These are phyloP conservation scores for Fusarium verticillioides DNA, from an alignment of 2,329 filamentous ascomycete genomes.

Conservation along the genomic window DNA sequence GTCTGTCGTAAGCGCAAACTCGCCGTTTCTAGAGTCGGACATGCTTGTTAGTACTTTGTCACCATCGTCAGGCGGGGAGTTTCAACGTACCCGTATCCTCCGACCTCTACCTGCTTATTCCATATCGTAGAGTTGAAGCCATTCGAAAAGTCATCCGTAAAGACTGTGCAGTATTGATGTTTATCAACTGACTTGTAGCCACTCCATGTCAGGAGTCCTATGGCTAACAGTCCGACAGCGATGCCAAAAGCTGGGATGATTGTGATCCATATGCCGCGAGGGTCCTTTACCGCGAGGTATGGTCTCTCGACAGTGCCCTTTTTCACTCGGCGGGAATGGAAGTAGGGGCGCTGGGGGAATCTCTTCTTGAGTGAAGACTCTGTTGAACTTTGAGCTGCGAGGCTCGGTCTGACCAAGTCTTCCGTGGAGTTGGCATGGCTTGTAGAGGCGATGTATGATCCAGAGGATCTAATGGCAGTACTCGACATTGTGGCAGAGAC, in stretches of 20 bases:
- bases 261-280: not conserved
- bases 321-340: not conserved
- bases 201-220: not conserved
- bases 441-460: not conserved
- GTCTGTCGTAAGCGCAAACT: not conserved
- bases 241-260: not conserved
- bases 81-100: not conserved
- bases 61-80: rapidly evolving
- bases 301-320: not conserved
- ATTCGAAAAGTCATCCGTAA: not conserved
- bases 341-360: not conserved
- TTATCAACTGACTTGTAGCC: not conserved
- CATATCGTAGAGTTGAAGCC: not conserved
- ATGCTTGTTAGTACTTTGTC: not conserved
- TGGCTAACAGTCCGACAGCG: not conserved
- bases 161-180: not conserved
- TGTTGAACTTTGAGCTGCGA: not conserved
- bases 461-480: not conserved
- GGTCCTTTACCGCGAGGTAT: not conserved
- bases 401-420: not conserved
- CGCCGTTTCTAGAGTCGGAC: not conserved
- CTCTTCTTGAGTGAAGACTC: not conserved
- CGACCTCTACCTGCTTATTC: not conserved
- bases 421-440: not conserved
- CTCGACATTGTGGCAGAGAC: not conserved